Evolutionary conservation across 345 rosid species (phyloP).

Genomic region (Populus davidiana): DNA sequence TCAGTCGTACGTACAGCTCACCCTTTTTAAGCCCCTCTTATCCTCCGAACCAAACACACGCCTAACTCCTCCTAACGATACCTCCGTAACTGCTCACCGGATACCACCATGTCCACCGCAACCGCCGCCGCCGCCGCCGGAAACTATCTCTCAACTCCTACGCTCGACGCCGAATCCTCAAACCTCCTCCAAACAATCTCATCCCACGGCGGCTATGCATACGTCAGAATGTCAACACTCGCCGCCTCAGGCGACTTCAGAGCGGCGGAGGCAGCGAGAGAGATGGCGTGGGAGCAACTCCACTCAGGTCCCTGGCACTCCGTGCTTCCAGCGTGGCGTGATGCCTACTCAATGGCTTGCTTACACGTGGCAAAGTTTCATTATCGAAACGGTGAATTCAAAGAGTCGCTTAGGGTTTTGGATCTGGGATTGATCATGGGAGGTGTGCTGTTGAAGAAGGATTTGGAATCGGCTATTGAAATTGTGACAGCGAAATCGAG

Average conservation of each 20-base stretch:
- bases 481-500: slow-evolving; percentile 43
- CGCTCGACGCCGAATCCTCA: slow-evolving; percentile 59
- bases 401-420: slow-evolving; percentile 71
- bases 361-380: slow-evolving; percentile 67
- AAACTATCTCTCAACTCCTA: slow-evolving; percentile 51
- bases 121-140: slow-evolving; percentile 23
- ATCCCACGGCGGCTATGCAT: slow-evolving; percentile 86
- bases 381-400: slow-evolving; percentile 53
- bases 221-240: slow-evolving; percentile 60
- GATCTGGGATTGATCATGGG: slow-evolving; percentile 98
- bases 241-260: slow-evolving; percentile 70
- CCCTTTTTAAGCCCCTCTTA: too few relatives aligned
- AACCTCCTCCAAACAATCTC: slow-evolving; percentile 58
- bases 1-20: too few relatives aligned
- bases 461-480: slow-evolving; percentile 60
- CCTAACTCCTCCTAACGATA: background rate
- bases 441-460: slow-evolving; percentile 69
- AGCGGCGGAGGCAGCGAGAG: slow-evolving; percentile 95
- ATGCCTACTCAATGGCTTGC: slow-evolving; percentile 93
- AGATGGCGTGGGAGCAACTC: slow-evolving; percentile 99
- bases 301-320: slow-evolving; percentile 99
- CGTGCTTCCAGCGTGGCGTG: slow-evolving; percentile 92
- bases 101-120: slow-evolving; percentile 20
- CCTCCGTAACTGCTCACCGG: background rate
- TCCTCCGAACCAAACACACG: background rate